Conservation (phyloP, 768 basidiomycete species). For the Panaeolus papilionaceus region DNA sequence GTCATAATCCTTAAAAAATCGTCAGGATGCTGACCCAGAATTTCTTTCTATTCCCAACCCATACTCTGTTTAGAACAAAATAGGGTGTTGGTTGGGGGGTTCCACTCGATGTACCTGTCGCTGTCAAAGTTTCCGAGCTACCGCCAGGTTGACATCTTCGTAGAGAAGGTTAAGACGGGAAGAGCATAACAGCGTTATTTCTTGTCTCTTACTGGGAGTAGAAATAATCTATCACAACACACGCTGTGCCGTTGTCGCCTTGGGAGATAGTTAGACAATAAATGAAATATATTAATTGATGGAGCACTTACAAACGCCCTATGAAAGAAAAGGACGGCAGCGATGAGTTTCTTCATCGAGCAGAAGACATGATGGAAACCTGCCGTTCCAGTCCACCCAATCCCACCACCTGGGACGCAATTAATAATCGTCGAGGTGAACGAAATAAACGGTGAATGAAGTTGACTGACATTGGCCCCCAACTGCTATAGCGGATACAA, state of each 20-base stretch:
- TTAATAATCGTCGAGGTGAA: too few species aligned
- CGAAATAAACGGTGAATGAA: not conserved
- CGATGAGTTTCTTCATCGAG: not conserved
- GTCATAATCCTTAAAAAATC: not conserved
- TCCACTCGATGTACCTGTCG: not conserved
- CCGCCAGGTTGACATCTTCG: slow-evolving; percentile 24
- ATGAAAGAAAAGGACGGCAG: not conserved
- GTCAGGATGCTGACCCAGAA: slow-evolving; percentile 35
- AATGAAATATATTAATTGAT: too few species aligned
- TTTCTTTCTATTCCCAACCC: slow-evolving; percentile 37
- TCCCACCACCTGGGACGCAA: not conserved
- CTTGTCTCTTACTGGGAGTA: not conserved
- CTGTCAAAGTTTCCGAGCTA: slow-evolving; percentile 17
- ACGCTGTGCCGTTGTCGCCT: not conserved
- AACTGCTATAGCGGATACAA: not conserved
- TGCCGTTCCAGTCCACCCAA: not conserved
- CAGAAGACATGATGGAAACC: not conserved
- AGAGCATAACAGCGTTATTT: too few species aligned
- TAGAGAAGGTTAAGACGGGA: not conserved
- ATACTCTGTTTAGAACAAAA: slow-evolving; percentile 16
- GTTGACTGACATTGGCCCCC: slow-evolving; percentile 8
- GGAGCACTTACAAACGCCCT: too few species aligned
- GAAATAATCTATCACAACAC: not conserved
- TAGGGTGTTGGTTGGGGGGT: slow-evolving; percentile 16
- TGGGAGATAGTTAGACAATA: too few species aligned